A percentile compares a stretch with the other conserved stretches of the same genome.
Conservation (phyloP, 805 yeast species). For the Metschnikowia gruessii region DNA sequence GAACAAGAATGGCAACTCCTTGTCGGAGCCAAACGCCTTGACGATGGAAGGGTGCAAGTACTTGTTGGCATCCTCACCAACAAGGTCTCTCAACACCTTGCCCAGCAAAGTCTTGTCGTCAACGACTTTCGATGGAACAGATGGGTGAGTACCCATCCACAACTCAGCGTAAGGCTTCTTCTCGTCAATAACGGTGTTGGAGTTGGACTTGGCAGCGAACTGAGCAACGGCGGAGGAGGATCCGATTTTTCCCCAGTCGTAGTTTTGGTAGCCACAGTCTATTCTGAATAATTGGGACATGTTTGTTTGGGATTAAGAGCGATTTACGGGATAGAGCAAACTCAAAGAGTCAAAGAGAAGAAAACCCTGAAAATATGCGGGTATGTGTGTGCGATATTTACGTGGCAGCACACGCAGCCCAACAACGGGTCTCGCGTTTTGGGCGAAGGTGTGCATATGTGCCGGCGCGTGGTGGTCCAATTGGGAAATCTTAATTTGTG, state of each 20-base stretch:
- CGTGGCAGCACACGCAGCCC: neutral
- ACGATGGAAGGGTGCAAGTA: constrained; percentile 60
- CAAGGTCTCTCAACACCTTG: constrained; percentile 62
- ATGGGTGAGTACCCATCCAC: constrained; percentile 99
- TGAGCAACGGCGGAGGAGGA: constrained; percentile 83
- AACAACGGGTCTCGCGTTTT: constrained; percentile 1
- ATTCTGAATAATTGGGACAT: constrained; percentile 39
- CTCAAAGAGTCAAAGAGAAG: constrained; percentile 1
- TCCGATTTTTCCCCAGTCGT: constrained; percentile 83
- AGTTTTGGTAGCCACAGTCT: constrained; percentile 66
- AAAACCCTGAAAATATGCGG: neutral
- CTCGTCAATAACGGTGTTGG: constrained; percentile 60
- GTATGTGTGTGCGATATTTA: neutral
- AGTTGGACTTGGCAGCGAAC: constrained; percentile 71
- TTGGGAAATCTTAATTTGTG: neutral
- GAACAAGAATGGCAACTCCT: constrained; percentile 87
- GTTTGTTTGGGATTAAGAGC: neutral
- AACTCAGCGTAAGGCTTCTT: constrained; percentile 90
- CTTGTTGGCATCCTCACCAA: constrained; percentile 54
- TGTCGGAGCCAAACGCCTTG: constrained; percentile 59
- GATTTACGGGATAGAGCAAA: neutral
- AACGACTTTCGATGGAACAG: constrained; percentile 70
- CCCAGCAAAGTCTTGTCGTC: constrained; percentile 37
- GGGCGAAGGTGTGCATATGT: neutral
- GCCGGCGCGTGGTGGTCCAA: neutral